These are phyloP conservation scores for Nitzschia sp. DNA, from an alignment of 108 stramenopile genomes.

Conservation along the genomic window DNA sequence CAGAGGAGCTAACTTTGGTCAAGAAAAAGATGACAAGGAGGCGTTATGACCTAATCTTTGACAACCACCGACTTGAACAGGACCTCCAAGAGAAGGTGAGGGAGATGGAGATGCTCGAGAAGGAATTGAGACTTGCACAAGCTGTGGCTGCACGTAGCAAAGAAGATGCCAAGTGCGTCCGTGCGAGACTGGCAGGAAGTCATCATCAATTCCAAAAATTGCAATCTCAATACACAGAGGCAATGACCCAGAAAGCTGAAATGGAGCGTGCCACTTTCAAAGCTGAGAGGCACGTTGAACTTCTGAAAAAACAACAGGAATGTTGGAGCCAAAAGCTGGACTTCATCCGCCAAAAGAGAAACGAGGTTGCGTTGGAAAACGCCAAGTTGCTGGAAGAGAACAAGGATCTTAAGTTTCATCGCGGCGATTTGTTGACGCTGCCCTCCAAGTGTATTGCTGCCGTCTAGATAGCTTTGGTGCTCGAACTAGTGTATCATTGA, in stretches of 20 bases:
- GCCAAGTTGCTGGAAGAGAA: slow-evolving; percentile 12
- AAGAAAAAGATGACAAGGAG: background rate
- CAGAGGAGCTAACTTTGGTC: slow-evolving; percentile 2
- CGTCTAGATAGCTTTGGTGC: background rate
- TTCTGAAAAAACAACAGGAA: slow-evolving; percentile 2
- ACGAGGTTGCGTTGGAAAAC: background rate
- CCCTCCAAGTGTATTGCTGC: background rate
- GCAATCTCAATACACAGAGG: background rate
- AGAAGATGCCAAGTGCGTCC: slow-evolving; percentile 3
- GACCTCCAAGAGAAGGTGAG: background rate
- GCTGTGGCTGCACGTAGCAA: slow-evolving; percentile 4
- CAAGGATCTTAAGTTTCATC: slow-evolving; percentile 7
- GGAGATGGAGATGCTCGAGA: background rate
- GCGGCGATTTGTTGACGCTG: slow-evolving; percentile 7
- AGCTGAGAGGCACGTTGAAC: slow-evolving; percentile 8
- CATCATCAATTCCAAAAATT: background rate
- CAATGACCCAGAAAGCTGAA: slow-evolving; percentile 2
- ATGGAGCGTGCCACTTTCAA: background rate
- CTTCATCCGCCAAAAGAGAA: background rate
- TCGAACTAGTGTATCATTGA: background rate
- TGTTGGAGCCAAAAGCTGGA: background rate
- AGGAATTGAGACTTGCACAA: background rate
- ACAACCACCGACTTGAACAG: background rate
- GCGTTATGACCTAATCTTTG: slow-evolving; percentile 6
- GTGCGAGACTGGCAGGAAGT: background rate